These are phyloP conservation scores for Xylaria sp. DNA, from an alignment of 2,329 filamentous ascomycete species.

Conservation along the genomic window DNA sequence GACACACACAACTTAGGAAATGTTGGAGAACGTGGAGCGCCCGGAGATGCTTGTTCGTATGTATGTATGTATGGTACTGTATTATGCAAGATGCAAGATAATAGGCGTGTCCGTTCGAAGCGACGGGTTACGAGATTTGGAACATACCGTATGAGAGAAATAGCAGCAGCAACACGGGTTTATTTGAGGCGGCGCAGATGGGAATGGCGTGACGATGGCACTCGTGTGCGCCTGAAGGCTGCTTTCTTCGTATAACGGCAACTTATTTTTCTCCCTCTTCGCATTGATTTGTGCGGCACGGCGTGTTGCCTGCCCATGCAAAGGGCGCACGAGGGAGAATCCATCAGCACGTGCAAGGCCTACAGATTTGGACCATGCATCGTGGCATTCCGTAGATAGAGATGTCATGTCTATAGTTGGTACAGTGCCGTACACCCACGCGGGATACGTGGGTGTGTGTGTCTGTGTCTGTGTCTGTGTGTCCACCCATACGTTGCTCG, in stretches of 20 bases:
- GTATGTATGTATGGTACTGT: no score
- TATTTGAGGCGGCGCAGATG: conserved; percentile 9
- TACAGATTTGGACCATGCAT: conserved; percentile 32
- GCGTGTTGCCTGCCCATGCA: not conserved
- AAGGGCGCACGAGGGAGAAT: conserved; percentile 1
- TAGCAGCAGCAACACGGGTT: conserved; percentile 4
- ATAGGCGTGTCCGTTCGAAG: conserved; percentile 22
- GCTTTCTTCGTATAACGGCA: conserved; percentile 26
- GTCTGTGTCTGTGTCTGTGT: no score
- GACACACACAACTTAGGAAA: conserved; percentile 20
- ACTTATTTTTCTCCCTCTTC: not conserved
- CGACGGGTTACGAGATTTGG: conserved; percentile 3
- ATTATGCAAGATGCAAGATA: conserved; percentile 4
- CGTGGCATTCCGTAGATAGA: conserved; percentile 1
- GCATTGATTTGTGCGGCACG: conserved; percentile 10
- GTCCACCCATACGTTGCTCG: conserved; percentile 5
- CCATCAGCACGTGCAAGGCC: conserved; percentile 21
- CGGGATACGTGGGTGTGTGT: not conserved
- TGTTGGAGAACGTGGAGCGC: conserved; percentile 6
- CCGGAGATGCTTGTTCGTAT: conserved; percentile 1
- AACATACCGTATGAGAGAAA: conserved; percentile 6
- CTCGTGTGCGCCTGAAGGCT: conserved; percentile 9
- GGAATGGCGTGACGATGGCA: conserved; percentile 23
- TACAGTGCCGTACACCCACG: not conserved
- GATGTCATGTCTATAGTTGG: conserved; percentile 2